Evolutionary conservation across 2,329 filamentous ascomycete genomes (phyloP).

Genomic region (Fusarium domesticum): DNA sequence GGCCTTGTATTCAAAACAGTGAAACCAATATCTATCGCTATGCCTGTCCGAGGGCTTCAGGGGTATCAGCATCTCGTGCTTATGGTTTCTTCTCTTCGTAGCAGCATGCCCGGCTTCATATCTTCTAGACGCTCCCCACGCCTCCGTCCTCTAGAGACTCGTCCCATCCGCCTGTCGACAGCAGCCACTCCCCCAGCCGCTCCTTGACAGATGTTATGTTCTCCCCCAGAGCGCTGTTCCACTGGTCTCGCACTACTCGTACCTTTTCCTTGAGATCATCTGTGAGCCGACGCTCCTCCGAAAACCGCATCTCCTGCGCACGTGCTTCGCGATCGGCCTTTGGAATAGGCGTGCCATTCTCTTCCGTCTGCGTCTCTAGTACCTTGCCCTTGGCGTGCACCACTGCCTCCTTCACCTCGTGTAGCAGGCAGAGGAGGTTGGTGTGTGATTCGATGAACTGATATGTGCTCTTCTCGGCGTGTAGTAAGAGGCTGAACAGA

Average conservation of each 20-base stretch:
- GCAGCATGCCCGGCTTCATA: neutral
- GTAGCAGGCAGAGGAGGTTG: conserved; percentile 83
- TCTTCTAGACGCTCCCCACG: conserved; percentile 44
- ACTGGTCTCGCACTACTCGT: conserved; percentile 83
- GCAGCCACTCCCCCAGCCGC: conserved; percentile 68
- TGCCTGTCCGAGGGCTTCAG: conserved; percentile 6
- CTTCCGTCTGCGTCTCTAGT: conserved; percentile 61
- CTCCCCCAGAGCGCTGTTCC: conserved; percentile 81
- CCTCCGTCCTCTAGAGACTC: conserved; percentile 64
- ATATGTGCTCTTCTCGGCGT: conserved; percentile 89
- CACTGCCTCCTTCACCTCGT: conserved; percentile 82
- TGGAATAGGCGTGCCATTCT: conserved; percentile 32
- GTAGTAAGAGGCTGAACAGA: conserved; percentile 77
- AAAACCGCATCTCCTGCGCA: conserved; percentile 56
- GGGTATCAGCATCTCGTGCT: conserved; percentile 31
- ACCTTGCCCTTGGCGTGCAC: conserved; percentile 66
- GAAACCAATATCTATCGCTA: conserved; percentile 4
- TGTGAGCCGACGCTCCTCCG: conserved; percentile 70
- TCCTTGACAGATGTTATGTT: conserved; percentile 71
- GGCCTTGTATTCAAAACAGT: too few species aligned
- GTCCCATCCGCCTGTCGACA: conserved; percentile 83
- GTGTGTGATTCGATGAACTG: conserved; percentile 96
- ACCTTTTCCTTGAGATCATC: conserved; percentile 93
- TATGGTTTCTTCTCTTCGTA: conserved; percentile 3
- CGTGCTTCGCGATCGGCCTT: conserved; percentile 37